Conservation (phyloP, 441 rosid species). For the Populus hybrid region DNA sequence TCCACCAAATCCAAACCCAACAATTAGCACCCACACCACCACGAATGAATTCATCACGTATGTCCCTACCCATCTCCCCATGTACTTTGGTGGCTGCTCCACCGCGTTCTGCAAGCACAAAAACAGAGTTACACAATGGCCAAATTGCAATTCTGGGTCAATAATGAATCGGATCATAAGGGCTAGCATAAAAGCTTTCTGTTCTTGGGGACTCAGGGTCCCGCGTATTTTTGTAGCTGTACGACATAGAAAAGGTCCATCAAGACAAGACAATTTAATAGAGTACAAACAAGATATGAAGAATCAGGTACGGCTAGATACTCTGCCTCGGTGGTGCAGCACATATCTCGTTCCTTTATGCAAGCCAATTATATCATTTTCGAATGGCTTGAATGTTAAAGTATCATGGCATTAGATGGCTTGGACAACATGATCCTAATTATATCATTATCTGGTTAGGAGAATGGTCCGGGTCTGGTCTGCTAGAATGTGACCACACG, state of each 20-base stretch:
- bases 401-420: not conserved
- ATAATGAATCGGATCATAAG: not conserved
- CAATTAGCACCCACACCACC: slow-evolving; percentile 81
- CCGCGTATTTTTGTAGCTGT: not conserved
- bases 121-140: not conserved
- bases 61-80: slow-evolving; percentile 87
- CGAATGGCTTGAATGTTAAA: not conserved
- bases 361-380: not conserved
- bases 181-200: not conserved
- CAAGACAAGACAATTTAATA: slow-evolving; percentile 9
- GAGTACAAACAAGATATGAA: slow-evolving; percentile 9
- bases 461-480: slow-evolving; percentile 31
- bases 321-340: slow-evolving; percentile 19
- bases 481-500: slow-evolving; percentile 36
- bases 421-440: not conserved
- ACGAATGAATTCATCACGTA: slow-evolving; percentile 60
- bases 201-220: not conserved
- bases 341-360: slow-evolving; percentile 20
- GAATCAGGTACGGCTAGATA: slow-evolving; percentile 17
- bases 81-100: slow-evolving; percentile 78
- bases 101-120: slow-evolving; percentile 79
- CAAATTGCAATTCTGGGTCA: not conserved
- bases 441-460: slow-evolving; percentile 14
- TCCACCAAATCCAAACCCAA: slow-evolving; percentile 96
- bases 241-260: not conserved